Percentiles rank a stretch among this genome's conserved stretches.
Conservation (phyloP, 495 filamentous ascomycete species). For the Polyplosphaeria fusca region DNA sequence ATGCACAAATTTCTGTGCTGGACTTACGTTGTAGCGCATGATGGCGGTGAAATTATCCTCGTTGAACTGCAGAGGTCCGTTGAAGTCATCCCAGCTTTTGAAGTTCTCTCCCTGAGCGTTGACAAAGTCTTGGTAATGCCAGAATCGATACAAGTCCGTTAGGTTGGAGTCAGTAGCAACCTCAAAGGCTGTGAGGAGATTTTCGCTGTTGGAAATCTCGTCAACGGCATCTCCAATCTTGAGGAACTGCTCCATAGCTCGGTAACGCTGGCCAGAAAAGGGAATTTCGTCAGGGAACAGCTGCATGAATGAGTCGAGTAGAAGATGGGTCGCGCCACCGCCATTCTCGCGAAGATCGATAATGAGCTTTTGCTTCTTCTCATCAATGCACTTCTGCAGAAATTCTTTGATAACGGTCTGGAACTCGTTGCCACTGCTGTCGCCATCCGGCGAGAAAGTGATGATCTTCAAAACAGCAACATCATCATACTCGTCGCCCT, state of each 20-base stretch:
- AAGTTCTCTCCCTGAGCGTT: slow-evolving; percentile 18
- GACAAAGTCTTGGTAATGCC: slow-evolving; percentile 18
- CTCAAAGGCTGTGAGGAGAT: slow-evolving; percentile 23
- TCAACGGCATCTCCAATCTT: slow-evolving; percentile 19
- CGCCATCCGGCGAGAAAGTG: slow-evolving; percentile 9
- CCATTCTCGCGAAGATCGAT: slow-evolving; percentile 29
- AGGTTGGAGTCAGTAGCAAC: background rate
- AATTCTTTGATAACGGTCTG: slow-evolving; percentile 18
- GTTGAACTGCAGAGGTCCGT: slow-evolving; percentile 23
- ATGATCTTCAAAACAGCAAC: slow-evolving; percentile 29
- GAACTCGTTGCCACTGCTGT: slow-evolving; percentile 5
- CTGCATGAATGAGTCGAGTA: slow-evolving; percentile 27
- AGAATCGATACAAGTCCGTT: slow-evolving; percentile 6
- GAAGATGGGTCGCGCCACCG: slow-evolving; percentile 15
- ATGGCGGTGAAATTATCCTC: slow-evolving; percentile 21
- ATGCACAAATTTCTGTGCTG: background rate
- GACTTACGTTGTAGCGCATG: slow-evolving; percentile 25
- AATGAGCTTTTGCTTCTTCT: slow-evolving; percentile 26
- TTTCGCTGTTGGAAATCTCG: slow-evolving; percentile 5
- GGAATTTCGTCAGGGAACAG: slow-evolving; percentile 20
- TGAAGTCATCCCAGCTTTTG: slow-evolving; percentile 8
- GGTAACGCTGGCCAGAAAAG: slow-evolving; percentile 14
- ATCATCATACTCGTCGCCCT: slow-evolving; percentile 15
- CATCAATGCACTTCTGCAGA: slow-evolving; percentile 4
- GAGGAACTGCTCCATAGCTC: slow-evolving; percentile 12